Percentiles rank a stretch among this genome's conserved stretches.
Evolutionary conservation across 495 filamentous ascomycete species (phyloP).

Genomic region (Cryomyces antarcticus): DNA sequence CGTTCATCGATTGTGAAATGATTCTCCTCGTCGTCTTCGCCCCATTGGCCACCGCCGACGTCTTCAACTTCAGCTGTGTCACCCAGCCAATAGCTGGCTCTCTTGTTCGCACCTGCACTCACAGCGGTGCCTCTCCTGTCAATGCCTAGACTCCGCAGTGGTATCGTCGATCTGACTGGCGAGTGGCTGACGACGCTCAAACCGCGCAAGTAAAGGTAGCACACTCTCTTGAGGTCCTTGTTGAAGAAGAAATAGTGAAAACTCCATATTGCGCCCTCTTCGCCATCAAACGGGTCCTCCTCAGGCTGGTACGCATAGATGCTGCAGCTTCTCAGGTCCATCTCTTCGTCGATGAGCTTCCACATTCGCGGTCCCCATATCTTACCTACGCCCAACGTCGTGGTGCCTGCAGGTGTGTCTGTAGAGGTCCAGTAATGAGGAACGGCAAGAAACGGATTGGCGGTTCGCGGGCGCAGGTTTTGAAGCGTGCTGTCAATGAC

Average conservation of each 20-base stretch:
- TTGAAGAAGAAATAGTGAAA: slow-evolving; percentile 96
- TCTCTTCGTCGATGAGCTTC: slow-evolving; percentile 77
- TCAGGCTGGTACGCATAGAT: slow-evolving; percentile 71
- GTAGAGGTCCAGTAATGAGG: no score
- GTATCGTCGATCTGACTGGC: slow-evolving; percentile 19
- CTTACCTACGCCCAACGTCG: slow-evolving; percentile 17
- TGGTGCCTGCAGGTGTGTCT: slow-evolving; percentile 9
- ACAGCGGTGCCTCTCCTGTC: slow-evolving; percentile 5
- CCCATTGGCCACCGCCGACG: slow-evolving; percentile 2
- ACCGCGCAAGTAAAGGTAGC: slow-evolving; percentile 76
- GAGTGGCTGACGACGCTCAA: slow-evolving; percentile 63
- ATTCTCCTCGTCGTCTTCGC: slow-evolving; percentile 6
- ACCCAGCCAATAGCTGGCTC: slow-evolving; percentile 68
- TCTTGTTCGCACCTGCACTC: slow-evolving; percentile 41
- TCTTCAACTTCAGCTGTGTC: slow-evolving; percentile 26
- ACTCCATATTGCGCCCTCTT: slow-evolving; percentile 88
- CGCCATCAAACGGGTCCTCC: slow-evolving; percentile 67
- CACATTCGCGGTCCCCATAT: slow-evolving; percentile 77
- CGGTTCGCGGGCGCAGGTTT: slow-evolving; percentile 50
- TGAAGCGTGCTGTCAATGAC: slow-evolving; percentile 68
- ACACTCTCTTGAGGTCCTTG: slow-evolving; percentile 77
- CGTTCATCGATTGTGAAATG: slow-evolving; percentile 13
- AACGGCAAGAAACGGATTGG: slow-evolving; percentile 8
- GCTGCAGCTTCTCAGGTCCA: slow-evolving; percentile 66
- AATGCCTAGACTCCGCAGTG: slow-evolving; percentile 5